phyloP scores from a whole-genome alignment of 2,329 filamentous ascomycete species.

The Ascochyta pisi region DNA sequence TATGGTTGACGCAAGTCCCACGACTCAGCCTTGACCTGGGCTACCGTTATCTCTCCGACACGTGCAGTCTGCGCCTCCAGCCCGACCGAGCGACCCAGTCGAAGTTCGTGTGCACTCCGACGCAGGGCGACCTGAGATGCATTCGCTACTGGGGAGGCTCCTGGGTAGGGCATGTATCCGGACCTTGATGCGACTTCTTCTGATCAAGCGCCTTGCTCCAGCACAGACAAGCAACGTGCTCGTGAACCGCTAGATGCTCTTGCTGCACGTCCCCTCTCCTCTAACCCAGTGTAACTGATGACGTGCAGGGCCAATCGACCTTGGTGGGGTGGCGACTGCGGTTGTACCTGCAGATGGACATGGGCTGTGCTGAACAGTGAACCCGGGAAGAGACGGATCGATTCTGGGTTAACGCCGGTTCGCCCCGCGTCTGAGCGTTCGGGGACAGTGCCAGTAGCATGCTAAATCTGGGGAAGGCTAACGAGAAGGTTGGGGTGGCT shows the following conservation, averaged over 20 bases:
- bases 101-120: constrained; percentile 2
- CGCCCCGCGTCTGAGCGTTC: constrained; percentile 35
- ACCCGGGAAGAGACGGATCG: constrained; percentile 29
- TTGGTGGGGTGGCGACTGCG: constrained; percentile 30
- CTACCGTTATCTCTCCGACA: constrained; percentile 18
- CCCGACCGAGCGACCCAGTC: background rate
- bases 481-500: constrained; percentile 19
- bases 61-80: constrained; percentile 9
- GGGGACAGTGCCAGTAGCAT: constrained; percentile 32
- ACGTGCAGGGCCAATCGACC: constrained; percentile 23
- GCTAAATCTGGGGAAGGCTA: constrained; percentile 43
- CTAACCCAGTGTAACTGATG: constrained; percentile 17
- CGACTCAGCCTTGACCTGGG: constrained; percentile 17
- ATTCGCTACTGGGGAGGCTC: background rate
- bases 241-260: background rate
- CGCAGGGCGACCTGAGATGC: constrained; percentile 5
- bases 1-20: constrained; percentile 13
- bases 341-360: constrained; percentile 44
- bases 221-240: constrained; percentile 5
- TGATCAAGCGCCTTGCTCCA: background rate
- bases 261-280: constrained; percentile 17
- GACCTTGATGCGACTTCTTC: background rate
- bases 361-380: constrained; percentile 26
- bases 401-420: constrained; percentile 24
- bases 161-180: background rate